Evolutionary conservation across 2,329 filamentous ascomycete species (phyloP), one percentile per base, ranked within the genome.

Genomic region (Sporothrix schenckii): DNA sequence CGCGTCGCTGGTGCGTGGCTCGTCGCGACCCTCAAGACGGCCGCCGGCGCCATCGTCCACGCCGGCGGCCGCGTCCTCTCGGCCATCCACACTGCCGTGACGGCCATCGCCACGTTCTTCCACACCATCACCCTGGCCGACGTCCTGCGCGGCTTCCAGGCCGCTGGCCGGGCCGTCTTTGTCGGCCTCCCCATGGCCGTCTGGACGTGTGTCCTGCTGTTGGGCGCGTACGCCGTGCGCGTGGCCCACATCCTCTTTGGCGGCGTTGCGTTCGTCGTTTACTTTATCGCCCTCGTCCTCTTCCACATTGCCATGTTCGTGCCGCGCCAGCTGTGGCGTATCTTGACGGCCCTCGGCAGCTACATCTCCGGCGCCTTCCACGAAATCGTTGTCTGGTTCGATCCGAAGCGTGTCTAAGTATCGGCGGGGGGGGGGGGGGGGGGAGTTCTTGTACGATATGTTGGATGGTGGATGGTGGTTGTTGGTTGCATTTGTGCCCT

Each of bases 101-200:
- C 74, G 53, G 80, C 81, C 0, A 72, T 80, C 0, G 16, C 80
- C 3, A 75, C 74, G 3, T 80, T 79, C 70, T 79, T 83, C 71
- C 72, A 74, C 14, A 50, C 60, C 0, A 77, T 82, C 69, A 83
- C 80, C 4, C 72, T 81, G n/a, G 72, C 72, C n/a, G 81, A 84
- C 69, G 75, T 84, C 3, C 77, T 77, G 75, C 74, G 80, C 66
- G 81, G 80, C 24, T 72, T 82, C 41, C 72, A 73, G 52, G 72
- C 75, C 11, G 75, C 80, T 0, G n/a, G 74, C 2, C 56, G 72
- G 39, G 72, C 77, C 47, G 58, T 78, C 9, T 75, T 78, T 21
- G 68, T 76, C 19, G 74, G 71, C 10, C 70, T 79, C 41, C 76
- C 77, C 16, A 68, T 67, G 58, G 73, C 72, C 1, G n/a, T 80